Conservation (phyloP, 2,329 filamentous ascomycete genomes). For the Colletotrichum tanaceti region DNA sequence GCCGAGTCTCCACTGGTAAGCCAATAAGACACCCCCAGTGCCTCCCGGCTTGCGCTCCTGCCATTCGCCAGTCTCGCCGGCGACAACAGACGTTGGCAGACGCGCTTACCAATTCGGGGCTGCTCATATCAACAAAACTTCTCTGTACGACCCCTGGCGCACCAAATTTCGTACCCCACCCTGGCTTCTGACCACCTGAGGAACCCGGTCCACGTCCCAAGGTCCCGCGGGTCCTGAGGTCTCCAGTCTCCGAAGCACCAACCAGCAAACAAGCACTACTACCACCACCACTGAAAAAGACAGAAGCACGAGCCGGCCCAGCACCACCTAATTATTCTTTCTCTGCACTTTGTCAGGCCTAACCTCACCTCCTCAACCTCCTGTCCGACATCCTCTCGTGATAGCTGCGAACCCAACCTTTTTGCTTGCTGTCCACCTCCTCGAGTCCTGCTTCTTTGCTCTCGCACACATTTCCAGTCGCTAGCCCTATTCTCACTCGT, state of each 20-base stretch:
- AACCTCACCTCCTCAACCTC: slow-evolving; percentile 39
- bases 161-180: slow-evolving; percentile 40
- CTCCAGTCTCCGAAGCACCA: slow-evolving; percentile 10
- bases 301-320: slow-evolving; percentile 35
- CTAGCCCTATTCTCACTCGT: slow-evolving; percentile 39
- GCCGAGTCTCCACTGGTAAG: slow-evolving; percentile 20
- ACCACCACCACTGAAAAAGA: slow-evolving; percentile 22
- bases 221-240: slow-evolving; percentile 5
- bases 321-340: slow-evolving; percentile 34
- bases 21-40: slow-evolving; percentile 28
- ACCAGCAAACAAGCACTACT: slow-evolving; percentile 20
- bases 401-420: slow-evolving; percentile 39
- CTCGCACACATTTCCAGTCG: slow-evolving; percentile 40
- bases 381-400: slow-evolving; percentile 38
- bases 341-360: slow-evolving; percentile 30
- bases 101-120: slow-evolving; percentile 42
- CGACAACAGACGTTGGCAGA: slow-evolving; percentile 34
- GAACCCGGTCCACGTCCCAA: slow-evolving; percentile 23
- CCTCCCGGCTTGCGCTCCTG: slow-evolving; percentile 10
- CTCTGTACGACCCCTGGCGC: slow-evolving; percentile 38
- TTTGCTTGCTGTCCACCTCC: slow-evolving; percentile 29
- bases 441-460: slow-evolving; percentile 26
- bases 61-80: slow-evolving; percentile 25
- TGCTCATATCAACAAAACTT: slow-evolving; percentile 41
- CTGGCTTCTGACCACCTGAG: slow-evolving; percentile 29